Conservation (phyloP, 345 rosid species). For the Euphorbia pulcherrima region DNA sequence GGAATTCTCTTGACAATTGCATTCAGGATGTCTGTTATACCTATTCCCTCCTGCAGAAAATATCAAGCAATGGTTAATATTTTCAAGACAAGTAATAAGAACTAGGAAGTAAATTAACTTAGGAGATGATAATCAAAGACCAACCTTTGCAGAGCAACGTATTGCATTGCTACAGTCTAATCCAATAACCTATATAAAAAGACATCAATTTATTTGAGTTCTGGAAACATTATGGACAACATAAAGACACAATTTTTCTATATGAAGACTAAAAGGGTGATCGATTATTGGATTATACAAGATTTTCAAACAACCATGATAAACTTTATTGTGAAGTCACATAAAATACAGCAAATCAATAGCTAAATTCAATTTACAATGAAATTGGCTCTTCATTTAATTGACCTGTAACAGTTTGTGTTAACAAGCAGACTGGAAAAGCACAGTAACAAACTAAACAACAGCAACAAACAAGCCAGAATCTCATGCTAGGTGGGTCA, state of each 20-base stretch:
- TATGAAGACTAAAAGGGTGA: slow-evolving; percentile 19
- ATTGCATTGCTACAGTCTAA: slow-evolving; percentile 92
- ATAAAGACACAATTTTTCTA: slow-evolving; percentile 3
- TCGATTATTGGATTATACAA: slow-evolving; percentile 13
- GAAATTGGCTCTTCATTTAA: not conserved
- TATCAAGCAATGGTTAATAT: slow-evolving; percentile 10
- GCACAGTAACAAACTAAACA: not conserved
- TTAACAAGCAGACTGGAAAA: not conserved
- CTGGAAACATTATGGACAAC: not conserved
- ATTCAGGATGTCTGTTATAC: slow-evolving; percentile 74
- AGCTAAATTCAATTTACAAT: not conserved
- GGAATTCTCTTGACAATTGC: slow-evolving; percentile 80
- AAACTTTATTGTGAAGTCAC: slow-evolving; percentile 10
- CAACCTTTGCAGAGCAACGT: slow-evolving; percentile 96
- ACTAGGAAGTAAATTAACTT: not conserved
- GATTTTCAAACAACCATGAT: not conserved
- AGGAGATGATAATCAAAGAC: slow-evolving; percentile 19
- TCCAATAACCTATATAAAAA: slow-evolving; percentile 68
- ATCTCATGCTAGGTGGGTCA: no score
- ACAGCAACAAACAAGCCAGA: no score
- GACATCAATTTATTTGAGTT: not conserved
- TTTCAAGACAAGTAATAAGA: not conserved
- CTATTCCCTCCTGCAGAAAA: slow-evolving; percentile 74
- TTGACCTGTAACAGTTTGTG: not conserved
- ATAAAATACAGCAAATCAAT: slow-evolving; percentile 11